These are phyloP conservation scores for Aaosphaeria arxii DNA, from an alignment of 2,329 filamentous ascomycete genomes.

Conservation along the genomic window DNA sequence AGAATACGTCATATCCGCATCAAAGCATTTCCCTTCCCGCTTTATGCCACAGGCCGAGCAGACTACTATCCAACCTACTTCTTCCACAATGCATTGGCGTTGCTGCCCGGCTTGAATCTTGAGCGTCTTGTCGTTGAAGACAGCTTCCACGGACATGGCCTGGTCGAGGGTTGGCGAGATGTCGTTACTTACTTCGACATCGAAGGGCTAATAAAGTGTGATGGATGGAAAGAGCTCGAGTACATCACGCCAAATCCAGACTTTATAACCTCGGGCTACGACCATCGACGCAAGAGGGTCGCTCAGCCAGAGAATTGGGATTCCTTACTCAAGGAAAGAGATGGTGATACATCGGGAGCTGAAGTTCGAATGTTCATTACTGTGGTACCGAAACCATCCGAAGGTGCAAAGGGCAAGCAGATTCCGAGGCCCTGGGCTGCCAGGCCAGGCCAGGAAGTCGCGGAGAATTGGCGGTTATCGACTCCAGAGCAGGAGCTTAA, in stretches of 20 bases:
- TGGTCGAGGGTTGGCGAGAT: constrained; percentile 32
- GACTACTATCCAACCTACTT: constrained; percentile 33
- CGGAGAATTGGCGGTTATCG: constrained; percentile 23
- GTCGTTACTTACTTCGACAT: constrained; percentile 34
- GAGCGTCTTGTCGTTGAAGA: constrained; percentile 31
- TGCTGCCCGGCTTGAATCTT: constrained; percentile 31
- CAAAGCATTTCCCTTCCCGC: constrained; percentile 30
- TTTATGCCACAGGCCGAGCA: constrained; percentile 20
- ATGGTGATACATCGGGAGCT: constrained; percentile 26
- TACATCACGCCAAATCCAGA: constrained; percentile 34
- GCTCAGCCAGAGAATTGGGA: constrained; percentile 32
- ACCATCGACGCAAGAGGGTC: constrained; percentile 22
- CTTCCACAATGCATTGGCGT: constrained; percentile 25
- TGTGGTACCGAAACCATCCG: constrained; percentile 11
- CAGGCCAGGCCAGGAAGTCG: constrained; percentile 26
- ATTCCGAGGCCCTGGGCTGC: constrained; percentile 19
- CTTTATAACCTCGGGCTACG: constrained; percentile 33
- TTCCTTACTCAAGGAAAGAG: constrained; percentile 24
- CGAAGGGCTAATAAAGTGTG: constrained; percentile 26
- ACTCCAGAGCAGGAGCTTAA: constrained; percentile 28
- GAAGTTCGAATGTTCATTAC: constrained; percentile 33
- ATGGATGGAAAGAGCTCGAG: constrained; percentile 31
- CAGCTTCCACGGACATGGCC: constrained; percentile 33
- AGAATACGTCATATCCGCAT: constrained; percentile 30
- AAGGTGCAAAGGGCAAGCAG: background rate